Evolutionary conservation across 2,329 filamentous ascomycete species (phyloP).

Genomic region (Colletotrichum somersetense): DNA sequence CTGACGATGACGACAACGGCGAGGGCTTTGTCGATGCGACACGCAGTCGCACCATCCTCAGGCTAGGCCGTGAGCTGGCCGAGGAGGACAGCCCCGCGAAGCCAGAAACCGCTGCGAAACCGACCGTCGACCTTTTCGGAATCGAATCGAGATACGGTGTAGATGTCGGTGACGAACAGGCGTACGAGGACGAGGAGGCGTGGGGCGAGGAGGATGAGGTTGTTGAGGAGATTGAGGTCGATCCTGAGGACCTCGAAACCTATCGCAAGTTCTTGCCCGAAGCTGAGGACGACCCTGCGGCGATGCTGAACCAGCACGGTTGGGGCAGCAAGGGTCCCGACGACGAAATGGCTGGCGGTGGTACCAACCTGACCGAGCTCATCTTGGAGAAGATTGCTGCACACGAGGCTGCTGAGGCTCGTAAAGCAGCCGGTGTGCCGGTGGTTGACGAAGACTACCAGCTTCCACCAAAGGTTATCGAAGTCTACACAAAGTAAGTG

Average conservation of each 20-base stretch:
- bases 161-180: constrained; percentile 61
- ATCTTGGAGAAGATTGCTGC: constrained; percentile 95
- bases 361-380: constrained; percentile 89
- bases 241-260: constrained; percentile 87
- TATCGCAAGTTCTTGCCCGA: constrained; percentile 91
- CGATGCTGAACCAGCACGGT: constrained; percentile 73
- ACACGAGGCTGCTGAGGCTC: constrained; percentile 78
- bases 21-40: constrained; percentile 87
- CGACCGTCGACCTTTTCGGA: constrained; percentile 73
- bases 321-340: constrained; percentile 62
- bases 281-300: constrained; percentile 74
- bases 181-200: constrained; percentile 70
- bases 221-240: constrained; percentile 81
- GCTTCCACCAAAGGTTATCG: constrained; percentile 89
- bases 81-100: constrained; percentile 76
- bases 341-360: constrained; percentile 58
- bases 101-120: constrained; percentile 55
- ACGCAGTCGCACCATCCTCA: constrained; percentile 88
- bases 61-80: constrained; percentile 88
- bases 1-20: constrained; percentile 70
- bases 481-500: constrained; percentile 89
- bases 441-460: constrained; percentile 88
- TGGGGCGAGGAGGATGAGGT: constrained; percentile 85
- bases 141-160: constrained; percentile 82
- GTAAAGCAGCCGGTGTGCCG: constrained; percentile 59